Conservation (phyloP, 202 grass and related monocot genomes). For the Schoenoplectus triqueter region DNA sequence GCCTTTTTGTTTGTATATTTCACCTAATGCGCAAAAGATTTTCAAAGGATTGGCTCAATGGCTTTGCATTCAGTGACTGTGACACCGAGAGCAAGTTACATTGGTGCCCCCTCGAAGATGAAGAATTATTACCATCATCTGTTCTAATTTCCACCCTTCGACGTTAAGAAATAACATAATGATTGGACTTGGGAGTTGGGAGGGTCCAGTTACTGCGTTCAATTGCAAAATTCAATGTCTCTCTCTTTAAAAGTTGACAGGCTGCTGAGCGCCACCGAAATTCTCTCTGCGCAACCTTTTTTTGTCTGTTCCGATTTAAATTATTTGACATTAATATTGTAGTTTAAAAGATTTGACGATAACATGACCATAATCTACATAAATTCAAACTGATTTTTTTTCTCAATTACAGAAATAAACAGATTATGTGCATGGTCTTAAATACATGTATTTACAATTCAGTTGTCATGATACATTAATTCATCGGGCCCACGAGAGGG, state of each 20-base stretch:
- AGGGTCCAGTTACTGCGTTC: background rate
- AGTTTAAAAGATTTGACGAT: too few species aligned
- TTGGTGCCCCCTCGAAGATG: background rate
- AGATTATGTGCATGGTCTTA: too few species aligned
- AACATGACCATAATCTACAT: too few species aligned
- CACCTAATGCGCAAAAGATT: background rate
- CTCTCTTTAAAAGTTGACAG: background rate
- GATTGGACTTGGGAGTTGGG: slow-evolving; percentile 5
- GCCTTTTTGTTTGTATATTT: background rate
- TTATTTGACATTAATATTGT: too few species aligned
- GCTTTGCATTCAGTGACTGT: background rate
- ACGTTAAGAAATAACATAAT: slow-evolving; percentile 26
- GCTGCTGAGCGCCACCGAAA: background rate
- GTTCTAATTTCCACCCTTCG: background rate
- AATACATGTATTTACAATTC: too few species aligned
- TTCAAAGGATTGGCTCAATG: background rate
- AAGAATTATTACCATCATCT: background rate
- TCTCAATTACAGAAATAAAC: too few species aligned
- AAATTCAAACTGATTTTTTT: too few species aligned
- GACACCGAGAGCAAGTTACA: background rate
- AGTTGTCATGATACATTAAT: too few species aligned
- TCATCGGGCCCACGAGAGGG: too few species aligned
- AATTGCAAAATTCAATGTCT: background rate
- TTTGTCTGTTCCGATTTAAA: background rate
- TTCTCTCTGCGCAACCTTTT: background rate